phyloP scores from a whole-genome alignment of 108 stramenopile species.

The Cyclotella choctawhatcheeana region DNA sequence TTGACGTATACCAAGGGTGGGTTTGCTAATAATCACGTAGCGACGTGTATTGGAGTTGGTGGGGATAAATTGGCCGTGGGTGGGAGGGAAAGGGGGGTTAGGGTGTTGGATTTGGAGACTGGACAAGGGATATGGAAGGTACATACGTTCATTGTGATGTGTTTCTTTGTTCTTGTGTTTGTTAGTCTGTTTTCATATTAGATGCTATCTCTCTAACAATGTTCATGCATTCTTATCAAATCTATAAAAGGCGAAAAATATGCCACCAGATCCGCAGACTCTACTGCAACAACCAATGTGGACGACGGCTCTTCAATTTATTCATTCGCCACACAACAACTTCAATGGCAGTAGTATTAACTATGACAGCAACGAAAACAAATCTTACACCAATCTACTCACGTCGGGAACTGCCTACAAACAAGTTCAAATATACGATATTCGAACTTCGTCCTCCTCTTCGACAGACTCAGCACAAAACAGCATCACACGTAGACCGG shows the following conservation, averaged over 20 bases:
- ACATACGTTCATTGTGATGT: constrained; percentile 11
- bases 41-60: constrained; percentile 58
- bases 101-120: constrained; percentile 67
- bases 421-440: constrained; percentile 83
- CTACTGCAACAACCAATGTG: constrained; percentile 82
- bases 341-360: background rate
- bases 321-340: constrained; percentile 31
- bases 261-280: constrained; percentile 87
- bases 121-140: constrained; percentile 69
- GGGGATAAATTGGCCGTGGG: constrained; percentile 61
- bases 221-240: no score
- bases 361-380: constrained; percentile 1
- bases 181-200: background rate
- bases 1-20: constrained; percentile 70
- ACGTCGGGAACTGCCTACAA: constrained; percentile 83
- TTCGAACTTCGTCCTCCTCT: constrained; percentile 68
- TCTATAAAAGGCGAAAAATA: constrained; percentile 69
- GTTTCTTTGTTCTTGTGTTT: no score
- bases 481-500: constrained; percentile 57
- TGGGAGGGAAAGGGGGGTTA: constrained; percentile 78
- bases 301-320: constrained; percentile 71
- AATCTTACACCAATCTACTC: constrained; percentile 46
- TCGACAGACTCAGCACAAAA: constrained; percentile 18
- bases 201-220: background rate
- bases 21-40: constrained; percentile 56